Conservation (phyloP, 148 eudicot genomes). For the Drosera capensis region DNA sequence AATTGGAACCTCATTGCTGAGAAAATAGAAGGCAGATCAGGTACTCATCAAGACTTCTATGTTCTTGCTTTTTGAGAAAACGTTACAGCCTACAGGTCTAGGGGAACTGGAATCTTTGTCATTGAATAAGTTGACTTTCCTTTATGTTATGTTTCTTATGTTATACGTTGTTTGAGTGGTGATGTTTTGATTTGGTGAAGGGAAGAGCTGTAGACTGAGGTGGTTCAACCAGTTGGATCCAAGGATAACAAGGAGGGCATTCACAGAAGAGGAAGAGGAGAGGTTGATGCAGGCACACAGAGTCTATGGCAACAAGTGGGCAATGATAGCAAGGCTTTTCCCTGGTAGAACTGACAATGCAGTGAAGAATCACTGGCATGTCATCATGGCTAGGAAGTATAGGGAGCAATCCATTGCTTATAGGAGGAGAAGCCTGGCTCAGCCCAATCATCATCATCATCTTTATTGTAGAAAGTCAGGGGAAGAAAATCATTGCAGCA, state of each 20-base stretch:
- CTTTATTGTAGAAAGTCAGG: not conserved
- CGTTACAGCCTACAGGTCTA: too few relatives aligned
- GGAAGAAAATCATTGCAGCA: not conserved
- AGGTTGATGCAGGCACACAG: slow-evolving; percentile 69
- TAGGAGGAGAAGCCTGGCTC: slow-evolving; percentile 28
- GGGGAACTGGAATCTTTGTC: not conserved
- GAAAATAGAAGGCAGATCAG: slow-evolving; percentile 74
- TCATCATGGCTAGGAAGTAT: slow-evolving; percentile 69
- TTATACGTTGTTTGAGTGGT: too few relatives aligned
- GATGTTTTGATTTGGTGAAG: slow-evolving; percentile 11
- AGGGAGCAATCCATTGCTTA: slow-evolving; percentile 54
- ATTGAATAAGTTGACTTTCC: not conserved
- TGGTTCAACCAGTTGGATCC: slow-evolving; percentile 95
- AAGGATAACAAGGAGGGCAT: slow-evolving; percentile 67
- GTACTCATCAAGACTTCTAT: slow-evolving; percentile 12
- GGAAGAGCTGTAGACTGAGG: slow-evolving; percentile 83
- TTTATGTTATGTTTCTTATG: not conserved
- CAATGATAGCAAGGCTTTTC: slow-evolving; percentile 68
- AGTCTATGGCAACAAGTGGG: slow-evolving; percentile 82
- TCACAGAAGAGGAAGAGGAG: slow-evolving; percentile 70
- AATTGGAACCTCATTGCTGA: slow-evolving; percentile 89
- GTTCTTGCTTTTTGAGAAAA: too few relatives aligned
- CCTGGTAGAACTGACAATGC: slow-evolving; percentile 88
- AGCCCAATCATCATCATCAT: too few relatives aligned
- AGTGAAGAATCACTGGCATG: slow-evolving; percentile 93